A percentile compares a stretch with the other conserved stretches of the same genome.
These are phyloP conservation scores for Cercis canadensis DNA, from an alignment of 306 rosid species.

Conservation along the genomic window DNA sequence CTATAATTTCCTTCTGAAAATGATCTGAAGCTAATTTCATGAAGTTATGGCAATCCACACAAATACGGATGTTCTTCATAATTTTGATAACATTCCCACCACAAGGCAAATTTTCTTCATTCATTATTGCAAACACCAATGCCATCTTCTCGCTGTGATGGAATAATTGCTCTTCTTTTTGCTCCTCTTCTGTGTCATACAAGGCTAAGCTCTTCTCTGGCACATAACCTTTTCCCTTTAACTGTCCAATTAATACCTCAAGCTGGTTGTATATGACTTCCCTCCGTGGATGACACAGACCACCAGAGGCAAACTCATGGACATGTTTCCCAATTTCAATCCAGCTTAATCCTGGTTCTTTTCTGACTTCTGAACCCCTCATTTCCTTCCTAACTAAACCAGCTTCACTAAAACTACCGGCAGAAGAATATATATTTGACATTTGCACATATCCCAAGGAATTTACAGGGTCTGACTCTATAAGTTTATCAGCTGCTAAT, in stretches of 20 bases:
- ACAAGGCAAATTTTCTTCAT: slow-evolving; percentile 48
- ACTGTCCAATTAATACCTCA: slow-evolving; percentile 61
- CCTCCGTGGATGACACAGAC: slow-evolving; percentile 61
- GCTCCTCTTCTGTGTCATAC: slow-evolving; percentile 77
- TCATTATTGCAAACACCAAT: slow-evolving; percentile 70
- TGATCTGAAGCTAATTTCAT: slow-evolving; percentile 78
- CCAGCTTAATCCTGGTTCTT: slow-evolving; percentile 94
- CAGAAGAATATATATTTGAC: slow-evolving; percentile 74
- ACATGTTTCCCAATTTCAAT: slow-evolving; percentile 70
- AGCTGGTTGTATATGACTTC: slow-evolving; percentile 53
- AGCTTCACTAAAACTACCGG: slow-evolving; percentile 72
- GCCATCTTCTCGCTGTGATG: slow-evolving; percentile 94
- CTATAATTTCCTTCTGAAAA: slow-evolving; percentile 68
- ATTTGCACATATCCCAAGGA: slow-evolving; percentile 83
- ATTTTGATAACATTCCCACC: slow-evolving; percentile 58
- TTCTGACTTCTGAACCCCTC: slow-evolving; percentile 72
- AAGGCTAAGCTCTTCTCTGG: slow-evolving; percentile 72
- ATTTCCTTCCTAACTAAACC: slow-evolving; percentile 69
- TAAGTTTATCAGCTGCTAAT: slow-evolving; percentile 72
- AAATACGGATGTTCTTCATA: slow-evolving; percentile 88
- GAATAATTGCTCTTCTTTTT: slow-evolving; percentile 78
- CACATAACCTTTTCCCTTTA: slow-evolving; percentile 81
- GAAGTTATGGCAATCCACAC: slow-evolving; percentile 91
- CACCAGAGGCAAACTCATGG: slow-evolving; percentile 87
- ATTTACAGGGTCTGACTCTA: slow-evolving; percentile 63